These are phyloP conservation scores for Trichoderma sp. DNA, from an alignment of 2,329 filamentous ascomycete species.

Conservation along the genomic window DNA sequence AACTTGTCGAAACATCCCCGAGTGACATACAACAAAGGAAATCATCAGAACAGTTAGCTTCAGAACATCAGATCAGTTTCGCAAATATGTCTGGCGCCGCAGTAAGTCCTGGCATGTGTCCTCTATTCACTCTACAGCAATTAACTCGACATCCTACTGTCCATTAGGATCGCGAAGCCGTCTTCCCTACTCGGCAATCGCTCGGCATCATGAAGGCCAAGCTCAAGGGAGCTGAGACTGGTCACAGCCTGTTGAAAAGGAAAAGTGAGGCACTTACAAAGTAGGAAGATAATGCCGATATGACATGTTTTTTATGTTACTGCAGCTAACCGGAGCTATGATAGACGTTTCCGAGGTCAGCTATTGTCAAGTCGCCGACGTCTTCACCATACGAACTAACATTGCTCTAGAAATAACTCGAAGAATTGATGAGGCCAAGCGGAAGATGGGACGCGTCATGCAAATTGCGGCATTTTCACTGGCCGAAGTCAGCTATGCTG, in stretches of 20 bases:
- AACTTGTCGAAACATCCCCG: neutral
- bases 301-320: neutral
- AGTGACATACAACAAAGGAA: neutral
- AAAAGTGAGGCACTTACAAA: constrained; percentile 99
- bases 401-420: constrained; percentile 74
- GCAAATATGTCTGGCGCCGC: constrained; percentile 35
- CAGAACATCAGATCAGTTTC: neutral
- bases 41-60: neutral
- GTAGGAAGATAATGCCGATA: constrained; percentile 47
- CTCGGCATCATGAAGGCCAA: constrained; percentile 97
- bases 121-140: neutral
- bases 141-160: constrained; percentile 21
- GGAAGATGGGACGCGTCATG: constrained; percentile 99
- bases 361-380: constrained; percentile 7
- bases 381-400: neutral
- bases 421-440: constrained; percentile 97
- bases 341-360: constrained; percentile 82
- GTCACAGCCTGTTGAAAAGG: constrained; percentile 91
- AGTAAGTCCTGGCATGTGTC: constrained; percentile 22
- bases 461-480: constrained; percentile 97
- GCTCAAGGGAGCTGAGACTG: constrained; percentile 87
- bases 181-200: constrained; percentile 97
- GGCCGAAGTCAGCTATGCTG: constrained; percentile 94
- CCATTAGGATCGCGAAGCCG: constrained; percentile 80
- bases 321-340: neutral